Percentiles rank a stretch among this genome's conserved stretches.
These are phyloP conservation scores for Endocarpon pusillum DNA, from an alignment of 495 filamentous ascomycete genomes.

Conservation along the genomic window DNA sequence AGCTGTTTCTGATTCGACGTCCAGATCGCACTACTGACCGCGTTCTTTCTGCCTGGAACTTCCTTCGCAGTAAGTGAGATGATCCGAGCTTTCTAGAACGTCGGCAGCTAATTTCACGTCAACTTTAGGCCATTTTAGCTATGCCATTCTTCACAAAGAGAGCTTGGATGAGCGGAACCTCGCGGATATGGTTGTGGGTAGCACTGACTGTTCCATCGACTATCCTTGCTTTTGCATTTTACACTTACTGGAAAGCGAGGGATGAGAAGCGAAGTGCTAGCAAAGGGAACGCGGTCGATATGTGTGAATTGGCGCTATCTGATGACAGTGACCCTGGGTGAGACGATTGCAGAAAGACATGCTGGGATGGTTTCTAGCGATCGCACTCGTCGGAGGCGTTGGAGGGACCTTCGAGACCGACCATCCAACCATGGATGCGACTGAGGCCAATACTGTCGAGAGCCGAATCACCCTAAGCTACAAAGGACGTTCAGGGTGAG, in stretches of 20 bases:
- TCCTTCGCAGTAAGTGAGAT: not conserved
- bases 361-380: too few relatives aligned
- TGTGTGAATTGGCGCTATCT: too few relatives aligned
- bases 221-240: constrained; percentile 4
- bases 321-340: too few relatives aligned
- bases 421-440: too few relatives aligned
- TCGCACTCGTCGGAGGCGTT: too few relatives aligned
- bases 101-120: not conserved
- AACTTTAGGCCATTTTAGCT: constrained; percentile 1
- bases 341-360: too few relatives aligned
- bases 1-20: too few relatives aligned
- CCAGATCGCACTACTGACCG: not conserved
- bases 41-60: not conserved
- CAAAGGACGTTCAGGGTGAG: too few relatives aligned
- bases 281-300: too few relatives aligned
- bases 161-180: not conserved
- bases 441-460: too few relatives aligned
- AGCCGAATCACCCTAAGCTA: too few relatives aligned
- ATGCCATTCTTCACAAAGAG: constrained; percentile 6
- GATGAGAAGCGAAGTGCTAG: not conserved
- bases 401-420: too few relatives aligned
- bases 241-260: not conserved
- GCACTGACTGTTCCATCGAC: constrained; percentile 5
- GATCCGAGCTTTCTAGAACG: not conserved
- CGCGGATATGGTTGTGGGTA: constrained; percentile 4